Conservation (phyloP, 805 yeast species). For the Pichia membranifaciens region DNA sequence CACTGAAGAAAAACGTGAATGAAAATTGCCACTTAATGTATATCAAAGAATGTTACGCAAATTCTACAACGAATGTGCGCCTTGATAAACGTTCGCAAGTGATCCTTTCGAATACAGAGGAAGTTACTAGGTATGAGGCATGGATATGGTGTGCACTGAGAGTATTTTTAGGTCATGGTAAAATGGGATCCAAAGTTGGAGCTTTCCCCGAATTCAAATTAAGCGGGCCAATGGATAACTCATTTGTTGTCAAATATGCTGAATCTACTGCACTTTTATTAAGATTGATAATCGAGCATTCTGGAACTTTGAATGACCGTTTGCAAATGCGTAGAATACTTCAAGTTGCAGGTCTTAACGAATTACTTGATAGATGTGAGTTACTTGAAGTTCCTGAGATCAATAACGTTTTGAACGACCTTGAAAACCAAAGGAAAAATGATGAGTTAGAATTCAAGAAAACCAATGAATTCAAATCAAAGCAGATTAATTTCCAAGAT, state of each 20-base stretch:
- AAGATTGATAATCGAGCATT: conserved; percentile 41
- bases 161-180: conserved; percentile 62
- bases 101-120: conserved; percentile 22
- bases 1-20: conserved; percentile 26
- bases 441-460: conserved; percentile 39
- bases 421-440: conserved; percentile 33
- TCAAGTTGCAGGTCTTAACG: conserved; percentile 36
- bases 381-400: conserved; percentile 39
- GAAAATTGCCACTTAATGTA: conserved; percentile 32
- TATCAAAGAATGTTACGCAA: conserved; percentile 23
- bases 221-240: conserved; percentile 51
- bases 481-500: conserved; percentile 55
- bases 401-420: conserved; percentile 38
- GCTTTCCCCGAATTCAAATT: conserved; percentile 76
- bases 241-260: conserved; percentile 51
- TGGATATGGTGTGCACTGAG: conserved; percentile 31
- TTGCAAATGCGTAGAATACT: conserved; percentile 44
- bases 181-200: conserved; percentile 86
- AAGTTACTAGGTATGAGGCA: conserved; percentile 27
- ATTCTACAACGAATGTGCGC: conserved; percentile 15
- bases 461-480: conserved; percentile 33
- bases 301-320: conserved; percentile 33
- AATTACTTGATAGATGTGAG: conserved; percentile 31
- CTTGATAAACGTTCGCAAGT: conserved; percentile 26
- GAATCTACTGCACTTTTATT: conserved; percentile 45